Evolutionary conservation across 202 grass and related monocot species (phyloP).

Genomic region (Saccharum hybrid): DNA sequence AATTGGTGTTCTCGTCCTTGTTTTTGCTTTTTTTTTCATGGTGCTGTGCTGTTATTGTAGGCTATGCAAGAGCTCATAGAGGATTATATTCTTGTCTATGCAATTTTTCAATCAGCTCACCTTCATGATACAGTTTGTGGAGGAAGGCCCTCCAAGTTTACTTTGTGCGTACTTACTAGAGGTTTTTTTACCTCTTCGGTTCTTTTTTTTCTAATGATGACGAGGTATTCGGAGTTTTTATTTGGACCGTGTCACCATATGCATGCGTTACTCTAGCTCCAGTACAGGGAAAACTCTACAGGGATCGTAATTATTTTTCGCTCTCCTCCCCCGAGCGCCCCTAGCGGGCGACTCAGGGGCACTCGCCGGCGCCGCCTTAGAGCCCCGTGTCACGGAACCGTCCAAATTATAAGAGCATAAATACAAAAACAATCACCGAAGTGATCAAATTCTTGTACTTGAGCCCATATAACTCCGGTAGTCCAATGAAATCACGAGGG

Average conservation of each 20-base stretch:
- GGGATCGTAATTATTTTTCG: too few species aligned
- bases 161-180: not conserved
- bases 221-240: not conserved
- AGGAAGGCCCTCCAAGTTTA: not conserved
- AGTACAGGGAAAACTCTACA: too few species aligned
- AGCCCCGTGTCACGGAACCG: too few species aligned
- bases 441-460: too few species aligned
- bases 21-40: not conserved
- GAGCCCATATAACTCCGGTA: too few species aligned
- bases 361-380: too few species aligned
- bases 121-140: not conserved
- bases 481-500: too few species aligned
- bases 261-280: not conserved
- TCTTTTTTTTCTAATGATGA: not conserved
- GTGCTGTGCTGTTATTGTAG: conserved; percentile 15
- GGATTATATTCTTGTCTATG: not conserved
- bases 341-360: too few species aligned
- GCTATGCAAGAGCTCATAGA: not conserved
- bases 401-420: too few species aligned
- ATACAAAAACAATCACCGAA: too few species aligned
- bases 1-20: not conserved
- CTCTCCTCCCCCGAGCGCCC: too few species aligned
- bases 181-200: not conserved
- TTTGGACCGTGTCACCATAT: not conserved
- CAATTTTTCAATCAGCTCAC: not conserved